Evolutionary conservation across 2,329 filamentous ascomycete species (phyloP).

Genomic region (Calonectria honghensis): DNA sequence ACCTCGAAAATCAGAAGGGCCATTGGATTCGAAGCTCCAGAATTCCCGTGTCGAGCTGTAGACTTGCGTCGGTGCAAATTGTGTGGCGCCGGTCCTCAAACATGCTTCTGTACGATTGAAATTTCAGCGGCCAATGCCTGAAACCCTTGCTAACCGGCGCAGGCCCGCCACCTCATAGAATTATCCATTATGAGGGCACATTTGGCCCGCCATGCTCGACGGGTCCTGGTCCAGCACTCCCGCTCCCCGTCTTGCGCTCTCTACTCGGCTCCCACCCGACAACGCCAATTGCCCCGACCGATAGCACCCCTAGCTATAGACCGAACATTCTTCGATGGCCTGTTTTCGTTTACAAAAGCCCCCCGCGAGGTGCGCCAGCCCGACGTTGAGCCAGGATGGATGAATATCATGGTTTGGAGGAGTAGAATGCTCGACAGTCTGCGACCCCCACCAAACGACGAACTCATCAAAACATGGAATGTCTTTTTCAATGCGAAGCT

Average conservation of each 20-base stretch:
- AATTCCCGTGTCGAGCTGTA: conserved; percentile 44
- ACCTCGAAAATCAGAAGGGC: conserved; percentile 53
- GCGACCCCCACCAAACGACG: conserved; percentile 77
- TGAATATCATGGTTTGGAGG: conserved; percentile 81
- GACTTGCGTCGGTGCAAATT: conserved; percentile 38
- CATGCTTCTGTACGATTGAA: conserved; percentile 50
- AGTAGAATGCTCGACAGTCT: conserved; percentile 77
- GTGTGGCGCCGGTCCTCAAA: conserved; percentile 47
- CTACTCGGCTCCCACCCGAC: conserved; percentile 56
- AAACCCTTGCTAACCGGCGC: conserved; percentile 36
- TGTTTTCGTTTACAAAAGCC: conserved; percentile 77
- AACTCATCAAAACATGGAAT: conserved; percentile 79
- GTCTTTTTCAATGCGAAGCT: conserved; percentile 77
- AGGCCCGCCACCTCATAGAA: conserved; percentile 53
- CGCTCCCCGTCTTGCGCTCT: conserved; percentile 59
- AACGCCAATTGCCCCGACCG: conserved; percentile 52
- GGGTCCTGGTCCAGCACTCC: conserved; percentile 61
- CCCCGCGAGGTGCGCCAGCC: conserved; percentile 76
- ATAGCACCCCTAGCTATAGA: conserved; percentile 49
- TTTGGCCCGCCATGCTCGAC: conserved; percentile 66
- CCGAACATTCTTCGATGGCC: conserved; percentile 74
- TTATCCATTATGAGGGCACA: conserved; percentile 66
- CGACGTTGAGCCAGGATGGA: conserved; percentile 82
- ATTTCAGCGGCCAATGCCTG: not conserved
- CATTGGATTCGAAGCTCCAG: conserved; percentile 49